phyloP scores from a whole-genome alignment of 257 asterid genomes.

The Solanum verrucosum region DNA sequence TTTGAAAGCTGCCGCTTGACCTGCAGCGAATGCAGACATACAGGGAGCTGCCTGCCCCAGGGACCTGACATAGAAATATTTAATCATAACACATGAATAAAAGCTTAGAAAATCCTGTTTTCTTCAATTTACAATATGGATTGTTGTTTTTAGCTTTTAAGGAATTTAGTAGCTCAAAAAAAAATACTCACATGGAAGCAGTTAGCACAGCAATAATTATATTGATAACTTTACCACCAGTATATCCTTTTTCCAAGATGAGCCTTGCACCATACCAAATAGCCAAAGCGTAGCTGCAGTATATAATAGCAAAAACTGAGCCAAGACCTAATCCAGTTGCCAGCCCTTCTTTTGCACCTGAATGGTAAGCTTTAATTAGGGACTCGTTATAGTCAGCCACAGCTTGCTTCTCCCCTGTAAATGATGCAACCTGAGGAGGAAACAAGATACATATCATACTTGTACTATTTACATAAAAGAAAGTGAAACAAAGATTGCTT shows the following conservation, averaged over 20 bases:
- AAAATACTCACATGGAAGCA: conserved; percentile 60
- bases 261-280: conserved; percentile 70
- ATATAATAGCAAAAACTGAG: conserved; percentile 46
- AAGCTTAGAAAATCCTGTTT: not conserved
- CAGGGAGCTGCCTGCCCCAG: conserved; percentile 84
- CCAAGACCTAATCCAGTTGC: conserved; percentile 75
- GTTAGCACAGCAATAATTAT: conserved; percentile 56
- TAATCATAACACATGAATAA: not conserved
- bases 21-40: conserved; percentile 68
- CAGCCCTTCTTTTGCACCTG: conserved; percentile 60
- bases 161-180: not conserved
- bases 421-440: conserved; percentile 59
- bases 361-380: conserved; percentile 49
- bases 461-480: not conserved
- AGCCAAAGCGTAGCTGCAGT: conserved; percentile 72
- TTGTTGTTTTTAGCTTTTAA: not conserved
- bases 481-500: not conserved
- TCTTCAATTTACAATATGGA: not conserved
- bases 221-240: conserved; percentile 56
- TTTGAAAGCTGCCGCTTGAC: conserved; percentile 80
- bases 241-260: conserved; percentile 43
- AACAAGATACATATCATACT: not conserved
- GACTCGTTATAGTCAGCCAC: conserved; percentile 39
- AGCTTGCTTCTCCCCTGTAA: conserved; percentile 74
- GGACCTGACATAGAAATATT: conserved; percentile 40